Evolutionary conservation across 2,329 filamentous ascomycete species (phyloP).

Genomic region (Torrubiella hemipterigena): DNA sequence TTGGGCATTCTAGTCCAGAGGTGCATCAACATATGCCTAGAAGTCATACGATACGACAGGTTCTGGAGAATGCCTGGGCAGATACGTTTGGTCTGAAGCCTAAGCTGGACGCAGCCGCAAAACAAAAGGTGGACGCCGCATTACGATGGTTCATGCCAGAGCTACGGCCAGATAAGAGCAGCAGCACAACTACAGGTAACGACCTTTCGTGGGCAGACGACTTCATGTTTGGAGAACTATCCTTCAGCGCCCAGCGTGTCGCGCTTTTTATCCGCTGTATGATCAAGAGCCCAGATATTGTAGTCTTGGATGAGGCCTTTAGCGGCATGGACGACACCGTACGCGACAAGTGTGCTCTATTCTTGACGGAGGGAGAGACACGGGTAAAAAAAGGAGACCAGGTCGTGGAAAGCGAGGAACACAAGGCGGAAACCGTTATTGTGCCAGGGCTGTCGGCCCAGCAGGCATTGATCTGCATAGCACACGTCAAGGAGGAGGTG

Average conservation of each 20-base stretch:
- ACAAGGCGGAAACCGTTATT: conserved; percentile 30
- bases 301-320: conserved; percentile 81
- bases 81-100: conserved; percentile 72
- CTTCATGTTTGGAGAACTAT: conserved; percentile 58
- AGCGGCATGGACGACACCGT: conserved; percentile 73
- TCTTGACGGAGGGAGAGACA: conserved; percentile 55
- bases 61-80: conserved; percentile 79
- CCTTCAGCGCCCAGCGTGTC: conserved; percentile 74
- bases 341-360: conserved; percentile 76
- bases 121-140: conserved; percentile 51
- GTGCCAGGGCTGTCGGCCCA: conserved; percentile 51
- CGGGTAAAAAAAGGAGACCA: conserved; percentile 25
- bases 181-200: conserved; percentile 9
- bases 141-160: conserved; percentile 70
- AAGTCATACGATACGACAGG: conserved; percentile 56
- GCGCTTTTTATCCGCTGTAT: conserved; percentile 73
- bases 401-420: conserved; percentile 33
- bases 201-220: conserved; percentile 52
- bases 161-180: conserved; percentile 43
- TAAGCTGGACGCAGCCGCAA: conserved; percentile 44
- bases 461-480: conserved; percentile 86
- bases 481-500: conserved; percentile 82
- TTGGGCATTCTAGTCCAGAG: conserved; percentile 90
- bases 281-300: conserved; percentile 68
- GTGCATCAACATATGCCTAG: conserved; percentile 89